Percentiles rank a stretch among this genome's conserved stretches.
Conservation (phyloP, 257 asterid genomes). For the Cordia subcordata region DNA sequence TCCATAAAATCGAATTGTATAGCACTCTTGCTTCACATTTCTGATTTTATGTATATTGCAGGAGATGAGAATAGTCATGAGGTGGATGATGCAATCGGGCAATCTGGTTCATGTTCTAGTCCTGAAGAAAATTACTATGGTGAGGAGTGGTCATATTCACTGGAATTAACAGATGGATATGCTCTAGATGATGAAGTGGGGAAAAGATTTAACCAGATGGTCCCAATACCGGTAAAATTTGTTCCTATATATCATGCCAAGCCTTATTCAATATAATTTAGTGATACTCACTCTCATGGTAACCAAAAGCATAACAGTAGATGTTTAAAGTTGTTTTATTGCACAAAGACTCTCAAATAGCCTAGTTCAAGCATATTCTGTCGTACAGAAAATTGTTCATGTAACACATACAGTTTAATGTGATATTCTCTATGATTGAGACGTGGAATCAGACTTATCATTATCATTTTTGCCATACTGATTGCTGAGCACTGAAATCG, state of each 20-base stretch:
- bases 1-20: conserved; percentile 3
- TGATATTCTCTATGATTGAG: background rate
- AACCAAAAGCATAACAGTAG: too few relatives aligned
- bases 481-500: too few relatives aligned
- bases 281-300: too few relatives aligned
- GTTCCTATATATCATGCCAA: background rate
- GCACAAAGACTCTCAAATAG: too few relatives aligned
- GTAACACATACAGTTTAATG: too few relatives aligned
- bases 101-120: conserved; percentile 54
- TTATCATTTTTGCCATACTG: too few relatives aligned
- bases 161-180: conserved; percentile 59
- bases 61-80: conserved; percentile 43
- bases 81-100: conserved; percentile 45
- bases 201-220: conserved; percentile 82
- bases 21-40: background rate
- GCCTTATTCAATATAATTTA: too few relatives aligned
- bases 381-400: too few relatives aligned
- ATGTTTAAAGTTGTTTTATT: too few relatives aligned
- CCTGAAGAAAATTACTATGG: conserved; percentile 49
- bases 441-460: too few relatives aligned
- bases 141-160: conserved; percentile 55
- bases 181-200: conserved; percentile 77
- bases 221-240: conserved; percentile 74
- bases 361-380: too few relatives aligned
- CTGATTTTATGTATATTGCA: conserved; percentile 11